Percentiles rank a stretch among this genome's conserved stretches.
phyloP scores from a whole-genome alignment of 768 basidiomycete species.

The Naematelia encephala region DNA sequence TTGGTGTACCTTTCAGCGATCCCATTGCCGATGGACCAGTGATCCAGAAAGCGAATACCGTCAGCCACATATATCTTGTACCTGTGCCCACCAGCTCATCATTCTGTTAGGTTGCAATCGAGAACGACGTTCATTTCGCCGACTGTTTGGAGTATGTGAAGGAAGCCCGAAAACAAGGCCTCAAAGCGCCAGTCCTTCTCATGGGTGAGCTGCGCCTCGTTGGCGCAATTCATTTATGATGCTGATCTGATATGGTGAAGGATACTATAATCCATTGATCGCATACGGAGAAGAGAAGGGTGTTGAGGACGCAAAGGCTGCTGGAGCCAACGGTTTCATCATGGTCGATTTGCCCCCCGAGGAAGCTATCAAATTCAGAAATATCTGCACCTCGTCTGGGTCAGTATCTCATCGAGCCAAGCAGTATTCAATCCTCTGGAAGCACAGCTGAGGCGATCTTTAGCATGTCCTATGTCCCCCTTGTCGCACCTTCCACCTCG shows the following conservation, averaged over 20 bases:
- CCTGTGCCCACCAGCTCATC: neutral
- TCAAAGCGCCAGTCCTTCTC: conserved; percentile 80
- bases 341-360: conserved; percentile 97
- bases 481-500: conserved; percentile 92
- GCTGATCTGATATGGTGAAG: conserved; percentile 53
- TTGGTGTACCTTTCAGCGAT: conserved; percentile 94
- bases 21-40: conserved; percentile 92
- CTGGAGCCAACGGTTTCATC: conserved; percentile 95
- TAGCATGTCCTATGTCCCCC: conserved; percentile 89
- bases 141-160: conserved; percentile 69
- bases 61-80: conserved; percentile 50
- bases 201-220: conserved; percentile 65
- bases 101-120: conserved; percentile 67
- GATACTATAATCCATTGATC: conserved; percentile 94
- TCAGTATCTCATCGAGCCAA: conserved; percentile 53
- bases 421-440: neutral
- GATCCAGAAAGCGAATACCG: conserved; percentile 92
- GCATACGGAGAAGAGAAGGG: conserved; percentile 94
- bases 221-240: neutral
- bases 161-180: conserved; percentile 75
- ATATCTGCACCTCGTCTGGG: conserved; percentile 77
- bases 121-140: conserved; percentile 72
- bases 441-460: neutral
- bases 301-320: conserved; percentile 79
- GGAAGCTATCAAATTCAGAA: conserved; percentile 84